A percentile compares a stretch with the other conserved stretches of the same genome.
Evolutionary conservation across 768 basidiomycete genomes (phyloP).

Genomic region (Gelatoporia subvermispora): DNA sequence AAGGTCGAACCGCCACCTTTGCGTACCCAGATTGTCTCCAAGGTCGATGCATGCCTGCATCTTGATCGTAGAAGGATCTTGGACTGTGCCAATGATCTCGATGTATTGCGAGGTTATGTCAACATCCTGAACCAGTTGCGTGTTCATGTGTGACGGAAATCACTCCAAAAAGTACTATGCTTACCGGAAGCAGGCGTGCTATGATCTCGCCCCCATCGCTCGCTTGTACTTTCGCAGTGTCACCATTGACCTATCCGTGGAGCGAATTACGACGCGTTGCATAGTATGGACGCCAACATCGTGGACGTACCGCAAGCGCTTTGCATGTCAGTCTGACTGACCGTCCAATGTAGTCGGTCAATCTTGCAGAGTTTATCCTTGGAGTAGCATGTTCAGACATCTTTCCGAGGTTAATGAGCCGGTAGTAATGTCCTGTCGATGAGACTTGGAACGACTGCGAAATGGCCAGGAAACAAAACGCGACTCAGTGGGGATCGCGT

Average conservation of each 20-base stretch:
- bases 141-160: neutral
- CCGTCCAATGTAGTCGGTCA: slow-evolving; percentile 11
- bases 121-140: slow-evolving; percentile 2
- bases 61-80: slow-evolving; percentile 14
- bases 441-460: too few relatives aligned
- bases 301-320: slow-evolving; percentile 6
- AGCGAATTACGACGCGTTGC: neutral
- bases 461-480: too few relatives aligned
- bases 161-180: neutral
- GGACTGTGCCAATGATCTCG: slow-evolving; percentile 18
- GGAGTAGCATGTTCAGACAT: slow-evolving; percentile 16
- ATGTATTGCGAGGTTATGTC: slow-evolving; percentile 4
- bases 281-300: slow-evolving; percentile 18
- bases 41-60: slow-evolving; percentile 15
- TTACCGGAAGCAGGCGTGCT: slow-evolving; percentile 39
- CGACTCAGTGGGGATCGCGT: too few relatives aligned
- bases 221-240: slow-evolving; percentile 53
- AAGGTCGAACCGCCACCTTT: neutral
- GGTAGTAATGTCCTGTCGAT: too few relatives aligned
- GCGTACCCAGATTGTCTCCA: slow-evolving; percentile 14
- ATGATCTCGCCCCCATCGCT: slow-evolving; percentile 63
- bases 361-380: slow-evolving; percentile 13
- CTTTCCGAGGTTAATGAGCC: neutral
- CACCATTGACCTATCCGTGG: slow-evolving; percentile 27
- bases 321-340: slow-evolving; percentile 14